phyloP scores from a whole-genome alignment of 2,329 filamentous ascomycete genomes.

The Cladophialophora chaetospira region DNA sequence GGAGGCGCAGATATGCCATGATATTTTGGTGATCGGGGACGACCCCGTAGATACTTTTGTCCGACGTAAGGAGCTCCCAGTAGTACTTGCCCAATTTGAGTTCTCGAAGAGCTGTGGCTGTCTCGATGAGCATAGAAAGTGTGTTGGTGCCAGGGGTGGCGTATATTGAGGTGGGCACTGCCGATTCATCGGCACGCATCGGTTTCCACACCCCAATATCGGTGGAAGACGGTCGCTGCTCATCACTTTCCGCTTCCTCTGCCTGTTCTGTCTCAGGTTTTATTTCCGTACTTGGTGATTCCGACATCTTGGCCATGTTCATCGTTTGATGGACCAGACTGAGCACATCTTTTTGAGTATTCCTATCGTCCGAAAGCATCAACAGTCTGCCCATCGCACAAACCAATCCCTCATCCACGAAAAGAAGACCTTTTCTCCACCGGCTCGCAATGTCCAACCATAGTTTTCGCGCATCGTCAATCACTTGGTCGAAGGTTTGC shows the following conservation, averaged over 20 bases:
- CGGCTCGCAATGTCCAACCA: constrained; percentile 79
- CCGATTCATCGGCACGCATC: not conserved
- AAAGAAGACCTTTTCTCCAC: constrained; percentile 71
- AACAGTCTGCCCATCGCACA: constrained; percentile 79
- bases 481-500: constrained; percentile 41
- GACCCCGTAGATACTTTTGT: constrained; percentile 54
- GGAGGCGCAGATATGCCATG: constrained; percentile 66
- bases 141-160: constrained; percentile 55
- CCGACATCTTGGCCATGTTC: constrained; percentile 52
- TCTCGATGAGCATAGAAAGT: constrained; percentile 69
- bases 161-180: constrained; percentile 36
- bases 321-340: constrained; percentile 80
- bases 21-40: constrained; percentile 73
- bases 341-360: constrained; percentile 72
- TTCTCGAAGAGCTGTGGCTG: constrained; percentile 62
- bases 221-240: not conserved
- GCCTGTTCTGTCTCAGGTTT: constrained; percentile 41
- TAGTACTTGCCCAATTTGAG: constrained; percentile 69
- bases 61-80: constrained; percentile 70
- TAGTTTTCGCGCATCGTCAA: constrained; percentile 69
- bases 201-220: not conserved
- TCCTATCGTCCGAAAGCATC: constrained; percentile 60
- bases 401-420: constrained; percentile 77
- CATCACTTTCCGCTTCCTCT: constrained; percentile 1
- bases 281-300: not conserved